Percentiles rank a stretch among this genome's conserved stretches.
Evolutionary conservation across 306 rosid species (phyloP).

Genomic region (Vachellia collinsii): DNA sequence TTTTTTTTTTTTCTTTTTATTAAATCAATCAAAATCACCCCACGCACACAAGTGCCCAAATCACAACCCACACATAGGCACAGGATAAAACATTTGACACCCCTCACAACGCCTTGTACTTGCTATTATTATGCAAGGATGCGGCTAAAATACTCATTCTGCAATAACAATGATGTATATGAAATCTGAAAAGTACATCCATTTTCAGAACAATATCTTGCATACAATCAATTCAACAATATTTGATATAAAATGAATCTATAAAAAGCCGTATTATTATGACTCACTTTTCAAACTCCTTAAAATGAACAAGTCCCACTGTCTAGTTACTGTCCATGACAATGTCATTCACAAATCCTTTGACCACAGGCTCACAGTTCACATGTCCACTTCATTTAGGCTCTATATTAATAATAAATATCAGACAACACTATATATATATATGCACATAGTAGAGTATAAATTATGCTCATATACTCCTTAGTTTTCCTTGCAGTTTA

Average conservation of each 20-base stretch:
- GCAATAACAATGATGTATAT: background rate
- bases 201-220: background rate
- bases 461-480: background rate
- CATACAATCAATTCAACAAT: background rate
- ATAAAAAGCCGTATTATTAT: background rate
- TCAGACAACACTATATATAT: conserved; percentile 26
- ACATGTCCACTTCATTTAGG: background rate
- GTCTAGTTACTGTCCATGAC: background rate
- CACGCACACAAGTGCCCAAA: too few species aligned
- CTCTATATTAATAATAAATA: conserved; percentile 12
- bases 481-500: conserved; percentile 34
- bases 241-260: background rate
- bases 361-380: background rate
- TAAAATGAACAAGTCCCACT: background rate
- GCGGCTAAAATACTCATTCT: background rate
- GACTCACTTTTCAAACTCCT: background rate
- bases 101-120: background rate
- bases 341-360: conserved; percentile 27
- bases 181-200: background rate
- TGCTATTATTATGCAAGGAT: background rate
- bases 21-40: too few species aligned
- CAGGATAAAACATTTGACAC: too few species aligned
- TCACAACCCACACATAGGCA: too few species aligned
- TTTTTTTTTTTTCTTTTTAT: too few species aligned
- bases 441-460: background rate